Percentiles rank a stretch among this genome's conserved stretches.
phyloP scores from a whole-genome alignment of 805 yeast species.

The Barnettozyma populi region DNA sequence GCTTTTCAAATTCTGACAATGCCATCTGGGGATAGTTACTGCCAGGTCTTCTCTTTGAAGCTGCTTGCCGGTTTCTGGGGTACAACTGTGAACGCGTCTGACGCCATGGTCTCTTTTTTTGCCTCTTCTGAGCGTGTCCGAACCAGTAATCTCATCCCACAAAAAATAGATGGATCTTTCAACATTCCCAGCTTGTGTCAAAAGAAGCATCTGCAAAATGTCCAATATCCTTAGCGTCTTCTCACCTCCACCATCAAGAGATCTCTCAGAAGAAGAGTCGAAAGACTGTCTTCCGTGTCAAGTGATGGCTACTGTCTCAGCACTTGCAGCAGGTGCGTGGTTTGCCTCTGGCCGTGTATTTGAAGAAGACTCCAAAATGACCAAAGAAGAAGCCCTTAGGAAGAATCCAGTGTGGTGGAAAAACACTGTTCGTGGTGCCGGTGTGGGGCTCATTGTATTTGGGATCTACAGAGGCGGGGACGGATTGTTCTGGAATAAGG shows the following conservation, averaged over 20 bases:
- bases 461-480: slow-evolving; percentile 64
- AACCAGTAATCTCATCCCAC: not conserved
- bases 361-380: slow-evolving; percentile 33
- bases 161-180: not conserved
- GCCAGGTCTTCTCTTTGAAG: not conserved
- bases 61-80: not conserved
- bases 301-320: slow-evolving; percentile 52
- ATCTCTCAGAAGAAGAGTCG: slow-evolving; percentile 33
- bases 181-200: not conserved
- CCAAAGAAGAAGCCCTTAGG: slow-evolving; percentile 28
- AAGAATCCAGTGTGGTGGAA: slow-evolving; percentile 61
- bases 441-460: slow-evolving; percentile 46
- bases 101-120: not conserved
- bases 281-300: slow-evolving; percentile 67
- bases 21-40: not conserved
- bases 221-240: slow-evolving; percentile 25
- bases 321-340: slow-evolving; percentile 58
- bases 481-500: slow-evolving; percentile 51
- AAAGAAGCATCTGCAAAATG: slow-evolving; percentile 3
- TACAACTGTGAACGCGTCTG: not conserved
- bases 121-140: not conserved
- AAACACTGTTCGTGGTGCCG: slow-evolving; percentile 44
- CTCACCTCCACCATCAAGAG: slow-evolving; percentile 24
- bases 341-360: slow-evolving; percentile 53
- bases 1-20: slow-evolving; percentile 63